Evolutionary conservation across 345 rosid species (phyloP).

Genomic region (Turnera subulata): DNA sequence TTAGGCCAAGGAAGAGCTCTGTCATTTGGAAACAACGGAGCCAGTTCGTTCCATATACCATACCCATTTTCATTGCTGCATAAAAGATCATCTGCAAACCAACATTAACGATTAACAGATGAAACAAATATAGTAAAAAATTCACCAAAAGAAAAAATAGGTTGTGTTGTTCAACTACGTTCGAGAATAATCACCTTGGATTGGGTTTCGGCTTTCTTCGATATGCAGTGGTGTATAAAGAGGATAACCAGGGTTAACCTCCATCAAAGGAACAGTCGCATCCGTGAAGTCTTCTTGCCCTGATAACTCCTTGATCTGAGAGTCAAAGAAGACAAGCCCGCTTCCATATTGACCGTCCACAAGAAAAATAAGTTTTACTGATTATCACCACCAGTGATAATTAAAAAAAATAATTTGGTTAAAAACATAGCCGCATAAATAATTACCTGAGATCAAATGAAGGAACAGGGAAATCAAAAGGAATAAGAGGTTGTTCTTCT

Average conservation of each 20-base stretch:
- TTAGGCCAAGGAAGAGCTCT: not conserved
- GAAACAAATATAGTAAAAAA: not conserved
- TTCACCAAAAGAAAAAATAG: too few species aligned
- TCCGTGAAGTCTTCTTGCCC: conserved; percentile 19
- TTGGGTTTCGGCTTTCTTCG: conserved; percentile 10
- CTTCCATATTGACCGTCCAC: conserved; percentile 17
- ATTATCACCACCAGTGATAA: not conserved
- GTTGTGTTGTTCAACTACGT: too few species aligned
- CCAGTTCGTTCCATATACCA: conserved; percentile 31
- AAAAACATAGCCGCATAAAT: too few species aligned
- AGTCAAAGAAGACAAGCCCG: conserved; percentile 13
- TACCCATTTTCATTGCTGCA: conserved; percentile 4
- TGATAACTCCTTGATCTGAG: conserved; percentile 21
- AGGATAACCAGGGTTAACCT: conserved; percentile 4
- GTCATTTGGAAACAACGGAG: conserved; percentile 12
- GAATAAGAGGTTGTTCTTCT: conserved; percentile 23
- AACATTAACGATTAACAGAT: not conserved
- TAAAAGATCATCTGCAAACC: conserved; percentile 1
- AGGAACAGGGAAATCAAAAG: conserved; percentile 17
- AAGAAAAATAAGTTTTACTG: not conserved
- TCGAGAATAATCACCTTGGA: conserved; percentile 25
- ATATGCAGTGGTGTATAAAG: conserved; percentile 18
- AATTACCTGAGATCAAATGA: conserved; percentile 23
- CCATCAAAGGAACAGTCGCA: conserved; percentile 22
- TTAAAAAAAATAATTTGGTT: not conserved